Conservation (phyloP, 495 filamentous ascomycete species). For the Neurospora africana region DNA sequence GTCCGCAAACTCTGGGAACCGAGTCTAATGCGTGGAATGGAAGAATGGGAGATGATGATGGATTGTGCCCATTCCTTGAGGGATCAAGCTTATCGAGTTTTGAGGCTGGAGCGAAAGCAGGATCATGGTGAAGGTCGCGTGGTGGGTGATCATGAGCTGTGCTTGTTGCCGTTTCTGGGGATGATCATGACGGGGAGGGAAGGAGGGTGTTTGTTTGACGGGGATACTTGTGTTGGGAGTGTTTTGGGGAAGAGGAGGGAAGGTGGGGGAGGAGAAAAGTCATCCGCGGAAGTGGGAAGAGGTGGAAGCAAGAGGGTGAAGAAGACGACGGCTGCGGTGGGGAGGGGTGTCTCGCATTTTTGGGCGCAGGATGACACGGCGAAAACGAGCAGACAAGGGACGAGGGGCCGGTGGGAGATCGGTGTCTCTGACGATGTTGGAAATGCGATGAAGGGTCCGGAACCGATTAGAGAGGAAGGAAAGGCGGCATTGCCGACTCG, state of each 20-base stretch:
- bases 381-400: background rate
- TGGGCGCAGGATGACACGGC: slow-evolving; percentile 3
- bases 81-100: background rate
- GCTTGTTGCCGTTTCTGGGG: background rate
- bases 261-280: background rate
- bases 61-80: slow-evolving; percentile 18
- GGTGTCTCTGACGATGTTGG: background rate
- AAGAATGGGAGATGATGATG: slow-evolving; percentile 26
- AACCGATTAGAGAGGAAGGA: background rate
- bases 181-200: background rate
- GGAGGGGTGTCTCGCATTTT: slow-evolving; percentile 8
- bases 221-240: background rate
- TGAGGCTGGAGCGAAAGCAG: background rate
- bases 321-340: background rate
- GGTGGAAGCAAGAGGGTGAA: background rate
- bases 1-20: slow-evolving; percentile 13
- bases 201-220: background rate
- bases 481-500: background rate
- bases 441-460: background rate
- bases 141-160: background rate
- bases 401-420: background rate
- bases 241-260: background rate
- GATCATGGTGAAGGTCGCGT: too few species aligned
- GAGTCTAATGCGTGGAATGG: slow-evolving; percentile 19
- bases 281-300: background rate